Evolutionary conservation across 495 filamentous ascomycete species (phyloP).

Genomic region (Choiromyces venosus): DNA sequence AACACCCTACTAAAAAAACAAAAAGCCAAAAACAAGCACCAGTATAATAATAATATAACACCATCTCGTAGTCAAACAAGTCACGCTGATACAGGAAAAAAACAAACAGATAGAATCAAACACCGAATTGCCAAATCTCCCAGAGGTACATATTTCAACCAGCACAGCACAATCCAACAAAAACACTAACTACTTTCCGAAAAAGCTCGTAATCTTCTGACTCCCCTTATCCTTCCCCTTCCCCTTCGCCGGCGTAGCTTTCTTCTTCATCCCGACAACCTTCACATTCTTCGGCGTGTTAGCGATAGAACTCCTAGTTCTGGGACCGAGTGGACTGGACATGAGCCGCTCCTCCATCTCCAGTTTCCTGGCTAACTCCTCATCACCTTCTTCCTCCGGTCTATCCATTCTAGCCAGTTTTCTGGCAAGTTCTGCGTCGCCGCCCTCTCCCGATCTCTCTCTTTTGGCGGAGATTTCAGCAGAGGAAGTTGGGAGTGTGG

Average conservation of each 20-base stretch:
- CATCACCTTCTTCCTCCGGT: constrained; percentile 42
- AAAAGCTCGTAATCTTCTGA: constrained; percentile 82
- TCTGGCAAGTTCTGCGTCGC: constrained; percentile 29
- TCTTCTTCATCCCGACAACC: constrained; percentile 44
- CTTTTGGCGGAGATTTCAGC: neutral
- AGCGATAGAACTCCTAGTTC: neutral
- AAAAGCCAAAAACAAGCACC: neutral
- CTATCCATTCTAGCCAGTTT: constrained; percentile 50
- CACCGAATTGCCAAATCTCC: neutral
- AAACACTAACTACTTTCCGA: constrained; percentile 52
- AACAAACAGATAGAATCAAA: neutral
- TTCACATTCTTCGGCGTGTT: constrained; percentile 10
- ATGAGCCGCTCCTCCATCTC: constrained; percentile 1
- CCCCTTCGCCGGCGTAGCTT: constrained; percentile 47
- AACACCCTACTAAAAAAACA: neutral
- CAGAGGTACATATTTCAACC: neutral
- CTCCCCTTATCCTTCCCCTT: constrained; percentile 51
- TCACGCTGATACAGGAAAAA: neutral
- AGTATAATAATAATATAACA: neutral
- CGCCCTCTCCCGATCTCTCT: neutral
- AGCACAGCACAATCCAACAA: neutral
- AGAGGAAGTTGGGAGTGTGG: neutral
- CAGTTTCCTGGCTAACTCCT: constrained; percentile 27
- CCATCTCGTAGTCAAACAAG: neutral
- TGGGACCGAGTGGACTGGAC: neutral